These are phyloP conservation scores for Nemania abortiva DNA, from an alignment of 2,329 filamentous ascomycete genomes.

Conservation along the genomic window DNA sequence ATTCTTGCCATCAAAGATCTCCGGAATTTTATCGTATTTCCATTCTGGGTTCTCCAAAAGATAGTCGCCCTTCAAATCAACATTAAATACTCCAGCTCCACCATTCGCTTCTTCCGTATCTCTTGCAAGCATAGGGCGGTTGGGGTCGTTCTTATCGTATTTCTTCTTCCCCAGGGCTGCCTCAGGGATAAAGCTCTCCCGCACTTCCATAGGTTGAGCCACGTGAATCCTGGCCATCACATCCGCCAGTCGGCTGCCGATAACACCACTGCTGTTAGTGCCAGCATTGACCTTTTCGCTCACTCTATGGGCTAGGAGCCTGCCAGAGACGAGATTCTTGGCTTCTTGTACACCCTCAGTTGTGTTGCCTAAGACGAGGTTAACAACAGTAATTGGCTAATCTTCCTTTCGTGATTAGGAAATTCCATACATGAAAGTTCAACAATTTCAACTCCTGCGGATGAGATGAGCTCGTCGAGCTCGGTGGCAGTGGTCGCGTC, in stretches of 20 bases:
- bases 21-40: slow-evolving; percentile 96
- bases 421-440: slow-evolving; percentile 78
- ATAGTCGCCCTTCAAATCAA: slow-evolving; percentile 91
- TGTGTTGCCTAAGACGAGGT: slow-evolving; percentile 69
- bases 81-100: slow-evolving; percentile 94
- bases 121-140: slow-evolving; percentile 81
- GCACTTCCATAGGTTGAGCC: slow-evolving; percentile 85
- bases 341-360: slow-evolving; percentile 94
- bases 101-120: slow-evolving; percentile 94
- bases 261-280: slow-evolving; percentile 78
- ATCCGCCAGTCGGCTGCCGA: slow-evolving; percentile 86
- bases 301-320: slow-evolving; percentile 91
- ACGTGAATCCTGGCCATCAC: slow-evolving; percentile 96
- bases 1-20: slow-evolving; percentile 95
- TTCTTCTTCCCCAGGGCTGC: slow-evolving; percentile 83
- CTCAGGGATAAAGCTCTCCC: slow-evolving; percentile 90
- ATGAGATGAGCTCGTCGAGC: slow-evolving; percentile 83
- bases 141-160: slow-evolving; percentile 91
- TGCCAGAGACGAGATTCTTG: slow-evolving; percentile 94
- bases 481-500: slow-evolving; percentile 81
- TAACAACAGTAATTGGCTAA: not conserved
- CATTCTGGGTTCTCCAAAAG: slow-evolving; percentile 88
- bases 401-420: not conserved
- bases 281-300: slow-evolving; percentile 96
- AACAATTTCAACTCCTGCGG: slow-evolving; percentile 90